Base-by-base conservation (phyloP, 768 basidiomycete genomes). In the Chalciporus chontae region DNA sequence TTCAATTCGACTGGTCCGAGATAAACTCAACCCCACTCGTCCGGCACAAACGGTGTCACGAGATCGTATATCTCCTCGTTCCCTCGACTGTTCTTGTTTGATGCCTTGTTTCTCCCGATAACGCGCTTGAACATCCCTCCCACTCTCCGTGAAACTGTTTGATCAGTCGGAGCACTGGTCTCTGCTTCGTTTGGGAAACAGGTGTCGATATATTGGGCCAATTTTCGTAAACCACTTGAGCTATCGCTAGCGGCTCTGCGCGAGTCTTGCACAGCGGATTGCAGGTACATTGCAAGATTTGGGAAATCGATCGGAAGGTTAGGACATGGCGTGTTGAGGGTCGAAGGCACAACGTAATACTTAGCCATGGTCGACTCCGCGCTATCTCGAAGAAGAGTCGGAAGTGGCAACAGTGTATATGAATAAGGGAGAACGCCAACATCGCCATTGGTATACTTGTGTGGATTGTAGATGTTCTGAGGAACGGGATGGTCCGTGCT, bases 1-100 rank as follows among this genome's bases (percentile, higher is more conserved):
- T 40, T 40, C 19, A 40, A 23, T 40, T 21, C 19, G 7, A 40
- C 14, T 23, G 8, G 18, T 19, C 14, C 23, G 18, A 19, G 18
- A 19, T 23, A 15, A 15, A 15, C 21, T 67, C 62, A 84, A 48
- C 85, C 84, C 80, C 79, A 87, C 55, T 88, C 85, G 50, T 88
- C 84, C 15, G 84, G 69, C 15, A 88, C 79, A 66, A 91, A 91
- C 1, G 89, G 89, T 14, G 89, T 91, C 48, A 91, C 87, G 10
- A 90, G 75, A 37, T 89, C 85, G 53, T 85, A 91, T 8, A 83
- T 85, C 51, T 90, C 87, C 56, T 87, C 86, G 60, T 91, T 91
- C 39, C 77, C 75, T 42, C 78, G 74, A 5, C 78, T 71, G 27
- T 68, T 73, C 58, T 72, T 76, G 59, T 69, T 77, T 18, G 66